phyloP scores from a whole-genome alignment of 2,329 filamentous ascomycete species.

The Trichoderma atrobrunneum region DNA sequence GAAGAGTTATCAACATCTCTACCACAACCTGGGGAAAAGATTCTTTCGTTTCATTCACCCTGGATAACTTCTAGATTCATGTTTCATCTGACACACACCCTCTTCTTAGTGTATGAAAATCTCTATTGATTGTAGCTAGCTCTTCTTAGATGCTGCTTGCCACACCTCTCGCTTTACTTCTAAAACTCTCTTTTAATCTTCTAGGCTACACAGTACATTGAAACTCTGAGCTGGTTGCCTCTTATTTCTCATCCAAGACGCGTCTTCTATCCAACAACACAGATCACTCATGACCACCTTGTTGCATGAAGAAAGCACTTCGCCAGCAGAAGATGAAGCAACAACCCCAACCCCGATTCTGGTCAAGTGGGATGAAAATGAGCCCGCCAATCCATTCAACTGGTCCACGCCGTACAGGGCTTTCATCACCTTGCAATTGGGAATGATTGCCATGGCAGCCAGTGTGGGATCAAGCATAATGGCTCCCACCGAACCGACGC shows the following conservation, averaged over 20 bases:
- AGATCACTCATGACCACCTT: not conserved
- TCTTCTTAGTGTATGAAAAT: not conserved
- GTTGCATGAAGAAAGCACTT: not conserved
- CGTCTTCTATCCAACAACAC: not conserved
- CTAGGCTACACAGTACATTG: not conserved
- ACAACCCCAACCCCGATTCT: not conserved
- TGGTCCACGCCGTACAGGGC: not conserved
- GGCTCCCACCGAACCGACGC: not conserved
- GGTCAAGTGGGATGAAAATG: constrained; percentile 5
- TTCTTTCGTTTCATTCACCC: not conserved
- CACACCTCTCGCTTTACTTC: not conserved
- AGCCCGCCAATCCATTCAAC: not conserved
- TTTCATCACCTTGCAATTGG: not conserved
- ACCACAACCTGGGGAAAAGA: not conserved
- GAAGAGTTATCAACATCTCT: not conserved
- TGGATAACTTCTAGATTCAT: not conserved
- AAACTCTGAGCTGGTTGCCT: not conserved
- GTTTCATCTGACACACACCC: not conserved
- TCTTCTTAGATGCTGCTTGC: not conserved
- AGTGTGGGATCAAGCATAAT: constrained; percentile 1
- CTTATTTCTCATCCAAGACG: not conserved
- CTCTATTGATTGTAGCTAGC: not conserved
- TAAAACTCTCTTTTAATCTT: not conserved
- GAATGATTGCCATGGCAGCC: not conserved
- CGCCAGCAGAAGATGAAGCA: not conserved